These are phyloP conservation scores for Debaryomyces psychrophilus DNA, from an alignment of 1,139 yeast species.

Conservation along the genomic window DNA sequence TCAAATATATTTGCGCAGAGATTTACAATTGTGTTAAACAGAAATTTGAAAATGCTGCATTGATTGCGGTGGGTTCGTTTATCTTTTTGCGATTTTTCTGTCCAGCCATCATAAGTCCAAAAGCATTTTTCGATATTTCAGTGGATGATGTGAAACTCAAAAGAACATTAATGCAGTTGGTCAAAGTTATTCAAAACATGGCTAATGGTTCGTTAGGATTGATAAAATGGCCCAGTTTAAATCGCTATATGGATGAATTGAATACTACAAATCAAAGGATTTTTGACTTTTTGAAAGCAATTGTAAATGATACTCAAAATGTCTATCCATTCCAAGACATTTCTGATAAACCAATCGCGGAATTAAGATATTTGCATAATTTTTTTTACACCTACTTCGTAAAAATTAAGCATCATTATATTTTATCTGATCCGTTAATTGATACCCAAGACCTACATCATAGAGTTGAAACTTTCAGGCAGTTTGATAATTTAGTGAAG, in stretches of 20 bases:
- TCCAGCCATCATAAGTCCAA: constrained; percentile 93
- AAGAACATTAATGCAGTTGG: constrained; percentile 77
- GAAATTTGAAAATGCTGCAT: constrained; percentile 69
- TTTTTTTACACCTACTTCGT: constrained; percentile 65
- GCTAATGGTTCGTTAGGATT: constrained; percentile 75
- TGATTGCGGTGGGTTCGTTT: constrained; percentile 84
- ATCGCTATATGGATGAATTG: constrained; percentile 45
- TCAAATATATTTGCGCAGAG: constrained; percentile 73
- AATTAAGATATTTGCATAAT: constrained; percentile 62
- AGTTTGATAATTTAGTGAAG: constrained; percentile 34
- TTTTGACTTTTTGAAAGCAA: constrained; percentile 44
- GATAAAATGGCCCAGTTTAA: constrained; percentile 62
- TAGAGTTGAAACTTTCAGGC: constrained; percentile 28
- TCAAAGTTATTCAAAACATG: constrained; percentile 82
- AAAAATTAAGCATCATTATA: constrained; percentile 49
- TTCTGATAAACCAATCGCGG: constrained; percentile 41
- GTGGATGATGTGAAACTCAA: constrained; percentile 55
- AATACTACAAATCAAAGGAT: constrained; percentile 48
- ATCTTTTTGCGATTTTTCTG: constrained; percentile 82
- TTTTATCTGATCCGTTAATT: constrained; percentile 28
- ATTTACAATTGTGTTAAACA: constrained; percentile 65
- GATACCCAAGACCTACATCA: constrained; percentile 27
- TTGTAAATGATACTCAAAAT: constrained; percentile 19
- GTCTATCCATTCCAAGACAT: constrained; percentile 35
- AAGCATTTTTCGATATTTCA: constrained; percentile 55